Percentiles rank a stretch among this genome's conserved stretches.
Evolutionary conservation across 2,329 filamentous ascomycete genomes (phyloP).

Genomic region (Paecilomyces variotii): DNA sequence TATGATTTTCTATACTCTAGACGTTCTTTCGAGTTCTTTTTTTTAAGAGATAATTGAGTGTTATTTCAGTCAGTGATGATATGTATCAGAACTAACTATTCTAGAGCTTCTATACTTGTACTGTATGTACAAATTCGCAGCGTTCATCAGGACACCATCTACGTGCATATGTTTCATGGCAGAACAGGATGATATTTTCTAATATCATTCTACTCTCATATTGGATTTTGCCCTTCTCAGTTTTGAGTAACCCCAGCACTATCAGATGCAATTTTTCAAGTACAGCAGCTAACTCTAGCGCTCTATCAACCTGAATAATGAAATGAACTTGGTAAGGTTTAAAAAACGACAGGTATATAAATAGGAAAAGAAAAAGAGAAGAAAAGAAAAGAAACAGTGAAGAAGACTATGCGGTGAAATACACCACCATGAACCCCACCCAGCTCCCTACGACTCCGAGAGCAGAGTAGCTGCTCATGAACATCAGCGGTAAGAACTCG

Average conservation of each 20-base stretch:
- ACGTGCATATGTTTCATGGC: no score
- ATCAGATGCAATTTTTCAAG: not conserved
- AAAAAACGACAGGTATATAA: not conserved
- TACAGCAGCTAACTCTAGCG: not conserved
- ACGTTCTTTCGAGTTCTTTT: no score
- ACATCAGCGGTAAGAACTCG: conserved; percentile 94
- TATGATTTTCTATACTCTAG: no score
- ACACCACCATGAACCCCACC: conserved; percentile 89
- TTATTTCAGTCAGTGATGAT: no score
- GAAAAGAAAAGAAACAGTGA: not conserved
- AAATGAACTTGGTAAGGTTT: not conserved
- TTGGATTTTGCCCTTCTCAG: no score
- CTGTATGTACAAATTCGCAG: no score
- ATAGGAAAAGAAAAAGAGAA: not conserved
- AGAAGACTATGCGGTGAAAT: conserved; percentile 51
- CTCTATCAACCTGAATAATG: not conserved
- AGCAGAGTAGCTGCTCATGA: conserved; percentile 89
- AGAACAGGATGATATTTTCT: no score
- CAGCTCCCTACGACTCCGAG: conserved; percentile 94
- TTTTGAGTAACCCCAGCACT: not conserved
- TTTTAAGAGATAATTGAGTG: no score
- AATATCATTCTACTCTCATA: no score
- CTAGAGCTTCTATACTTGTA: no score
- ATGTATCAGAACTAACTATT: no score
- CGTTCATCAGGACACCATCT: no score